These are phyloP conservation scores for Cochlearia excelsa DNA, from an alignment of 345 rosid genomes.

Conservation along the genomic window DNA sequence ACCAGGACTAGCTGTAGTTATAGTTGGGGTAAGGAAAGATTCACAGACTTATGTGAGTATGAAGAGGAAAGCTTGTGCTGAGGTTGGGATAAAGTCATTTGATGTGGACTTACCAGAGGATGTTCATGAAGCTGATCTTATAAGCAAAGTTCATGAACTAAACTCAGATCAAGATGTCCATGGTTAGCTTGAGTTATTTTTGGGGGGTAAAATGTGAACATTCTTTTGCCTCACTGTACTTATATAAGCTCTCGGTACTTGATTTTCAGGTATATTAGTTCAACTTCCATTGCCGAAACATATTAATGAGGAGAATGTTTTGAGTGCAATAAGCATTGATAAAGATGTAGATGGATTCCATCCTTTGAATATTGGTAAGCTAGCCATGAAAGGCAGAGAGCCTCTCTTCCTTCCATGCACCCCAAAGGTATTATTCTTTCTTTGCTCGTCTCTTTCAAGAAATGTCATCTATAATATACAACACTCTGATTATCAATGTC, in stretches of 20 bases:
- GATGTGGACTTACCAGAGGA: conserved; percentile 78
- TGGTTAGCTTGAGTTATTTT: conserved; percentile 38
- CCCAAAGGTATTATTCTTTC: conserved; percentile 60
- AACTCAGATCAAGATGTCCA: conserved; percentile 75
- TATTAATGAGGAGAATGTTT: conserved; percentile 78
- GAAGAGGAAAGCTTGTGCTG: conserved; percentile 91
- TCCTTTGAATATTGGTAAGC: conserved; percentile 90
- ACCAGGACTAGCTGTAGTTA: conserved; percentile 87
- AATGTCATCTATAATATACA: background rate
- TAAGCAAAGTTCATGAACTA: conserved; percentile 77
- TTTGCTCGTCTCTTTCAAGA: conserved; percentile 4
- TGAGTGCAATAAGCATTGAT: conserved; percentile 66
- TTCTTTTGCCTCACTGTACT: too few relatives aligned
- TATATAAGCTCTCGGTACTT: conserved; percentile 12
- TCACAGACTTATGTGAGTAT: conserved; percentile 83
- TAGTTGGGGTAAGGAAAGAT: conserved; percentile 79
- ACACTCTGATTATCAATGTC: background rate
- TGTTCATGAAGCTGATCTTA: conserved; percentile 61
- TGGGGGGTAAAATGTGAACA: too few relatives aligned
- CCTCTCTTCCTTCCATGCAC: conserved; percentile 93
- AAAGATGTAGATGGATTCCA: conserved; percentile 98
- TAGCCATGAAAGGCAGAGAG: conserved; percentile 96
- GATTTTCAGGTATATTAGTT: conserved; percentile 71
- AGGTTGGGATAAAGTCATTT: conserved; percentile 83
- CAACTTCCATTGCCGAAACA: conserved; percentile 90